Base-by-base conservation (phyloP, 164 flowering plant species). In the Nymphaea thermarum region DNA sequence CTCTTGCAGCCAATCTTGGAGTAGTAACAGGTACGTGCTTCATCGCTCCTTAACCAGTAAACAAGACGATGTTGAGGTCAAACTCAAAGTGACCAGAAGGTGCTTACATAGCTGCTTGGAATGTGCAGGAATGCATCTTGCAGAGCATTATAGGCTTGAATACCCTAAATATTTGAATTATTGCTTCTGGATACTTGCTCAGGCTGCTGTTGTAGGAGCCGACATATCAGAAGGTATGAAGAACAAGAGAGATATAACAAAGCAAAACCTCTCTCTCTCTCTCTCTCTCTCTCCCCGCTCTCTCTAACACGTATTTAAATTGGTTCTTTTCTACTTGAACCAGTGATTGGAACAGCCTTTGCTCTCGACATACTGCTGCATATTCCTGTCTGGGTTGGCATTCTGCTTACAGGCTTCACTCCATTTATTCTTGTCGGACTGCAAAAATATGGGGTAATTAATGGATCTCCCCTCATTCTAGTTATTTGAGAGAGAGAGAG, bases 201-300 rank as follows among this genome's bases (percentile, higher is more conserved):
- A 87, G 71, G 3, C 82, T 70, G 87, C 89, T 3, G 90, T 87
- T 65, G 82, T 87, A 42, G 86, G 88, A 6, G 84, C 88, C 5
- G 93, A 87, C 71, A 84, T 87, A 43, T 88, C 93, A 2, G 93
- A 87, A 86, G 93, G 93, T 71, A 62, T 8, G 10, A 15, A 61
- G 63, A 17, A 17, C n/a, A n/a, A 7, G 63, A 11, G 25, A 11
- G 60, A 55, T 55, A 8, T 55, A 55, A 8, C 12, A 25, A 0
- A 25, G 36, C 36, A 25, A 25, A 25, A 25, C 44, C 60, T 66
- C 57, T 41, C 41, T 36, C 59, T 66, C 62, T 65, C 42, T 65
- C 67, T 16, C 43, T 59, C 69, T 67, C n/a, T 15, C 16, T 41
- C 63, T 42, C 60, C 7, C 43, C 36, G 42, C 60, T 63, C 43